Evolutionary conservation across 2,329 filamentous ascomycete species (phyloP), one percentile per base, ranked within the genome.

Genomic region (Pleurostoma richardsiae): DNA sequence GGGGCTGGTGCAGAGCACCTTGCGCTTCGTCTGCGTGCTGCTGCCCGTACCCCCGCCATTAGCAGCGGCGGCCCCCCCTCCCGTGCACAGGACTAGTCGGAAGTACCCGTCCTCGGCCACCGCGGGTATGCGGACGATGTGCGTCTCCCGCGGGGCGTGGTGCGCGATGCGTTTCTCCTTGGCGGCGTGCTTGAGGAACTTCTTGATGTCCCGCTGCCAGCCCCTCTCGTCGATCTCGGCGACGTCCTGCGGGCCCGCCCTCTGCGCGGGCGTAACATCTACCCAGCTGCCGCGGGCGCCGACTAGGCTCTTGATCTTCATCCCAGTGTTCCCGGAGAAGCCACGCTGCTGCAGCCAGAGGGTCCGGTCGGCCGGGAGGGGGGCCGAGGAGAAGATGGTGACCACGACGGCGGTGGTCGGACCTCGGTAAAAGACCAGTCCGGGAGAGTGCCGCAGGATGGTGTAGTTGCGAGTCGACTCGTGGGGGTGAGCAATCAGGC

Each of bases 271-370:
- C 0, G 85, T 88, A 3, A 88, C 83, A 48, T 88, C 76, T 10
- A 88, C 68, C 85, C 85, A 88, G 54, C 67, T 72, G 6, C 73
- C 70, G 10, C 73, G 79, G 0, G 76, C 72, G 6, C 82, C 77
- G 33, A 87, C 65, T 2, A 87, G 61, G 0, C 82, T 77, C 58
- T 85, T 85, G 29, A 83, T 66, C 5, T 74, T 73, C 78, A 88
- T 85, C 19, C 85, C 85, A 42, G 82, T 74, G 56, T 83, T 83
- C 4, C 85, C 85, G 0, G 80, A 82, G 66, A 73, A 86, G 3
- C 85, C 85, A 52, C 82, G 84, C 49, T 75, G 75, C 65, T 88
- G 85, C 29, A 88, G 66, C 80, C 82, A 88, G 10, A 88, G 59
- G 0, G 78, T 80, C 5, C 85, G 73, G 28, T 77, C 73, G 0